Conservation (phyloP, 805 yeast species). For the Wickerhamomyces ciferrii region DNA sequence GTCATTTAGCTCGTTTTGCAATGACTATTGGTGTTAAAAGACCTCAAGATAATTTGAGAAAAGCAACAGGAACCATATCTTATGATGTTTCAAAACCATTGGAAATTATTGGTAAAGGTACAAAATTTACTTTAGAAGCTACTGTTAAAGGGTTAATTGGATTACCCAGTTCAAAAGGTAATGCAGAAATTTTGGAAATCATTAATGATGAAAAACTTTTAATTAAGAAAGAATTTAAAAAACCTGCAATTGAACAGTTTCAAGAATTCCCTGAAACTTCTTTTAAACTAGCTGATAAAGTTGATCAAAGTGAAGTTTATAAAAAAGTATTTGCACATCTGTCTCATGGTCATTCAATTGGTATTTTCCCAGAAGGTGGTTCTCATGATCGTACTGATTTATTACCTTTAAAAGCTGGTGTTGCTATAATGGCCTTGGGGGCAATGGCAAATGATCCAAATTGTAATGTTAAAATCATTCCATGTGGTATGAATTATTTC, state of each 20-base stretch:
- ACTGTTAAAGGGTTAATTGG: conserved; percentile 64
- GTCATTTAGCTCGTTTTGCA: conserved; percentile 69
- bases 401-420: conserved; percentile 93
- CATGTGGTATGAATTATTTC: conserved; percentile 97
- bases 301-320: conserved; percentile 83
- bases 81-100: conserved; percentile 51
- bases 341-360: conserved; percentile 74
- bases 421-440: conserved; percentile 96
- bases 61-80: conserved; percentile 62
- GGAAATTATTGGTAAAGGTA: conserved; percentile 57
- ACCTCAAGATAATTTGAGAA: conserved; percentile 77
- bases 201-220: conserved; percentile 66
- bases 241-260: conserved; percentile 30
- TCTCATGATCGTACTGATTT: conserved; percentile 93
- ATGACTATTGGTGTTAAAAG: conserved; percentile 87
- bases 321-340: conserved; percentile 80
- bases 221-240: conserved; percentile 66
- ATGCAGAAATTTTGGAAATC: conserved; percentile 62
- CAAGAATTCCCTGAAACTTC: conserved; percentile 36
- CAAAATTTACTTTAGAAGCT: conserved; percentile 56
- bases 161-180: conserved; percentile 74
- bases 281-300: conserved; percentile 73
- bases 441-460: conserved; percentile 77
- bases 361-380: conserved; percentile 98
- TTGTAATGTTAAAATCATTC: conserved; percentile 80